A percentile compares a stretch with the other conserved stretches of the same genome.
phyloP scores from a whole-genome alignment of 1,139 yeast species.

The Nadsonia commutata region DNA sequence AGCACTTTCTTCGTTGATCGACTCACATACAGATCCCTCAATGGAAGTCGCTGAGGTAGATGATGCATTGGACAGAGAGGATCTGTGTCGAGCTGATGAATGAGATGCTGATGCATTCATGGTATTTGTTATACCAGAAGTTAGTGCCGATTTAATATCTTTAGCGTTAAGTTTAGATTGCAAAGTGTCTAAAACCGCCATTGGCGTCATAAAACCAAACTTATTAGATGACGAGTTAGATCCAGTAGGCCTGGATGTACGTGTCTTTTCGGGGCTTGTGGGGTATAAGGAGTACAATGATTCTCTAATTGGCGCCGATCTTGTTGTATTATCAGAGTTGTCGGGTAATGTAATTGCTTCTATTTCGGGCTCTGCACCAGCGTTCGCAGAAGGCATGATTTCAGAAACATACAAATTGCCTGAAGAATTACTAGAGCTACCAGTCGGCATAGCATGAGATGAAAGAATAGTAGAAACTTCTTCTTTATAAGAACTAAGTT shows the following conservation, averaged over 20 bases:
- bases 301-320: neutral
- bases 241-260: neutral
- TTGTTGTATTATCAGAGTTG: neutral
- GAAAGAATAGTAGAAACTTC: slow-evolving; percentile 13
- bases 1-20: neutral
- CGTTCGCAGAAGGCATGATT: neutral
- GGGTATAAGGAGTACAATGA: neutral
- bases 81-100: slow-evolving; percentile 4
- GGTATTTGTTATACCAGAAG: slow-evolving; percentile 1
- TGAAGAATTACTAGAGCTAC: neutral
- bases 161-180: neutral
- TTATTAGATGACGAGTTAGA: neutral
- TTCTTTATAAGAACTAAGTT: slow-evolving; percentile 13
- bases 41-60: neutral
- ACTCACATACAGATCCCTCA: neutral
- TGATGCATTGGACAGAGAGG: slow-evolving; percentile 5
- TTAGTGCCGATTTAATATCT: neutral
- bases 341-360: neutral
- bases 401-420: slow-evolving; percentile 1
- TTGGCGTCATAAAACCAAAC: neutral
- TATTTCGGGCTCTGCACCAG: neutral
- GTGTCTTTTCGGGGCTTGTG: neutral
- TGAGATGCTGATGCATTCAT: neutral
- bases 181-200: neutral
- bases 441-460: slow-evolving; percentile 5